Percentiles rank a stretch among this genome's conserved stretches.
Evolutionary conservation across 192 early-diverging fungal genomes (phyloP).

Genomic region (Gorgonomyces haynaldii): DNA sequence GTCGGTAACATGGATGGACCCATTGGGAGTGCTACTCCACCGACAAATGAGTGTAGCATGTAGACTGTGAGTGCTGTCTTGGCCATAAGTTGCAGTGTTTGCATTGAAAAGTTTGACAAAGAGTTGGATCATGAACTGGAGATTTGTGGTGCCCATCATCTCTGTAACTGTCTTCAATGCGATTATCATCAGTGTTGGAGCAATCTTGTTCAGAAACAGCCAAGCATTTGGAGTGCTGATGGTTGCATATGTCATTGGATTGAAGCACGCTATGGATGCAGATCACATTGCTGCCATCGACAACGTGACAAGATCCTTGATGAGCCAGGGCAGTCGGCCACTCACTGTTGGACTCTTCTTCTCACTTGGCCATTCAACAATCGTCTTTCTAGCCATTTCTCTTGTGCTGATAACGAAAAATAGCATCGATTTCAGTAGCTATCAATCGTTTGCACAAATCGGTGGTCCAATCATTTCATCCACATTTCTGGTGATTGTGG

Average conservation of each 20-base stretch:
- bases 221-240: slow-evolving; percentile 3
- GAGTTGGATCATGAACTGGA: background rate
- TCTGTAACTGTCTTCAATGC: background rate
- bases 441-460: slow-evolving; percentile 17
- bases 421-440: slow-evolving; percentile 21
- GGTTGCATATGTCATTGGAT: slow-evolving; percentile 18
- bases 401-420: slow-evolving; percentile 9
- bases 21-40: background rate
- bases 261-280: slow-evolving; percentile 22
- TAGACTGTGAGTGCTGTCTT: too few species aligned
- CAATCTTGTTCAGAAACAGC: too few species aligned
- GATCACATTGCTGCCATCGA: slow-evolving; percentile 68
- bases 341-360: slow-evolving; percentile 58
- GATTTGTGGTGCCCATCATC: background rate
- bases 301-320: slow-evolving; percentile 55
- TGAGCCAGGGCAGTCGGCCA: slow-evolving; percentile 24
- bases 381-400: slow-evolving; percentile 30
- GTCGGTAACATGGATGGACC: slow-evolving; percentile 42
- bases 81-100: background rate
- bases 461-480: slow-evolving; percentile 51
- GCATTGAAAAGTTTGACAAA: background rate
- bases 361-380: slow-evolving; percentile 59
- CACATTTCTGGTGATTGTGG: slow-evolving; percentile 32
- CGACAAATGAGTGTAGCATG: too few species aligned
- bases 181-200: background rate